These are phyloP conservation scores for Puccinellia tenuiflora DNA, from an alignment of 176 grass and related monocot genomes.

Conservation along the genomic window DNA sequence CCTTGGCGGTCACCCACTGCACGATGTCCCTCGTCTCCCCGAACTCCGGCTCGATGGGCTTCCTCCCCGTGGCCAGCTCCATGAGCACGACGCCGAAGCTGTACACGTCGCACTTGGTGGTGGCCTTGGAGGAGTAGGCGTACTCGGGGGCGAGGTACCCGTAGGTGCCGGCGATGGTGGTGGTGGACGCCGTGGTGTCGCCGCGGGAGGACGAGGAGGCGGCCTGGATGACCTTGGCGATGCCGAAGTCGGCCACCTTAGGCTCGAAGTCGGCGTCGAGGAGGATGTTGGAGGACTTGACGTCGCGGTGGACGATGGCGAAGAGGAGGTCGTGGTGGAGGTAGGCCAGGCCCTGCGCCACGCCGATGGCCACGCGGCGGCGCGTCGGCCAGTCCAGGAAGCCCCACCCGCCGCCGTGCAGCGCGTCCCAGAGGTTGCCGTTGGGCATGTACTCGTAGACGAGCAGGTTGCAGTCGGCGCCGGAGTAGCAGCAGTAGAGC, in stretches of 20 bases:
- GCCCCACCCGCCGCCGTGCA: constrained; percentile 53
- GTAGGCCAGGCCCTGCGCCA: constrained; percentile 88
- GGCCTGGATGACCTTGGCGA: constrained; percentile 74
- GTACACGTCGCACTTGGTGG: constrained; percentile 79
- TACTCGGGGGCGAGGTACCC: constrained; percentile 96
- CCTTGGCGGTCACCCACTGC: constrained; percentile 78
- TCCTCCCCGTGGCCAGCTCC: constrained; percentile 83
- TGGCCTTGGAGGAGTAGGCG: constrained; percentile 82
- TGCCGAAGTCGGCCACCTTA: constrained; percentile 95
- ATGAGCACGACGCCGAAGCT: constrained; percentile 81
- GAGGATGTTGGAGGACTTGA: constrained; percentile 94
- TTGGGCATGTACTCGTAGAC: constrained; percentile 99
- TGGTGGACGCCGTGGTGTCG: constrained; percentile 38
- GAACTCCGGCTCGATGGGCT: constrained; percentile 92
- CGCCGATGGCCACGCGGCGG: constrained; percentile 63
- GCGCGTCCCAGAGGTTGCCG: constrained; percentile 87
- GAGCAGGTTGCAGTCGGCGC: constrained; percentile 70
- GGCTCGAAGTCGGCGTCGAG: constrained; percentile 87
- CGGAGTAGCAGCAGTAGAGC: constrained; percentile 94
- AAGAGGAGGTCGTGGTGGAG: constrained; percentile 80
- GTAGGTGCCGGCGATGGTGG: constrained; percentile 77
- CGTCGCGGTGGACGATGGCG: constrained; percentile 87
- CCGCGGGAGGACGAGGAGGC: constrained; percentile 1
- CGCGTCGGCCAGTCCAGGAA: constrained; percentile 81
- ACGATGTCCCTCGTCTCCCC: constrained; percentile 81